Conservation (phyloP, 225 moss, liverwort and hornwort genomes). For the Anthoceros angustus region DNA sequence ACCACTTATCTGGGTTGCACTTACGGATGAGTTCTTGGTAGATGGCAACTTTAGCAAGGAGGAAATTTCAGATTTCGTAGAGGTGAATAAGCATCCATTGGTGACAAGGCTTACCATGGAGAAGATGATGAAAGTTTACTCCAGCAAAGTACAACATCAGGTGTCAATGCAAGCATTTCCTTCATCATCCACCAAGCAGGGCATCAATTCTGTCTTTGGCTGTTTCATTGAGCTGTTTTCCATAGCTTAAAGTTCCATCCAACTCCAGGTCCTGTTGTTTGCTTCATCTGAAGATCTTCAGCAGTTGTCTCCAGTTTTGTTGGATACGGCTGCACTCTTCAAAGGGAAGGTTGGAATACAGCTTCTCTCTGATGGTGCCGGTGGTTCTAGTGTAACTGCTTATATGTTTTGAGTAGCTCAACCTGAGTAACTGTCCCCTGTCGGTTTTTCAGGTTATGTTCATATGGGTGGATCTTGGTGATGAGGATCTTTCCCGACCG, state of each 20-base stretch:
- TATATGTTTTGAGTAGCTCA: not conserved
- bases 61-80: not conserved
- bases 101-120: not conserved
- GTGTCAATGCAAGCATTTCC: not conserved
- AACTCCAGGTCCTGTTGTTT: not conserved
- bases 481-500: constrained; percentile 69
- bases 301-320: not conserved
- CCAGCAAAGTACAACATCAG: not conserved
- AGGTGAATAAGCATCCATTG: constrained; percentile 1
- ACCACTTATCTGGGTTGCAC: not conserved
- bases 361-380: not conserved
- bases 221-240: not conserved
- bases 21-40: not conserved
- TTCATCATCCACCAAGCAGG: not conserved
- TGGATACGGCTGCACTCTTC: not conserved
- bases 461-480: constrained; percentile 60
- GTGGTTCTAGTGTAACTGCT: not conserved
- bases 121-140: not conserved
- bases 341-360: not conserved
- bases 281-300: not conserved
- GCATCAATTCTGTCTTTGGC: not conserved
- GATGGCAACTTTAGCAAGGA: not conserved
- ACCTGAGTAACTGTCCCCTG: not conserved
- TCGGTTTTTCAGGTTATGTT: constrained; percentile 46
- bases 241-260: not conserved